A percentile compares a stretch with the other conserved stretches of the same genome.
Evolutionary conservation across 257 asterid genomes (phyloP).

Genomic region (Gentiana dahurica): DNA sequence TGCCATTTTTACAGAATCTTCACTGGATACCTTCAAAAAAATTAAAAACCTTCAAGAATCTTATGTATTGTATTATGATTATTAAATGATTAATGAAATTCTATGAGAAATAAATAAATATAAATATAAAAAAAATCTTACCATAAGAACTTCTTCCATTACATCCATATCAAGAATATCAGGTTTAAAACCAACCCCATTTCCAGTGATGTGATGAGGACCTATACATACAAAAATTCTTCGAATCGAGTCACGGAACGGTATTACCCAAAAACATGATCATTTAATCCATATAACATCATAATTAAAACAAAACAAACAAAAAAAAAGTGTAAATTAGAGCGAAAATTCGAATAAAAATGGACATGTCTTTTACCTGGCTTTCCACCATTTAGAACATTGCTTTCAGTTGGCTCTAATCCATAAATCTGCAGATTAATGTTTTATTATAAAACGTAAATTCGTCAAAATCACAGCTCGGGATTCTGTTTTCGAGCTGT

Average conservation of each 20-base stretch:
- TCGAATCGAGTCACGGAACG: neutral
- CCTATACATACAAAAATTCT: constrained; percentile 29
- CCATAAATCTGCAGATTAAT: constrained; percentile 60
- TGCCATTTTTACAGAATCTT: constrained; percentile 87
- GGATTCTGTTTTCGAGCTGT: too few species aligned
- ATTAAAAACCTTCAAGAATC: neutral
- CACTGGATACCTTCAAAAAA: constrained; percentile 70
- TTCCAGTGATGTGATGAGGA: constrained; percentile 98
- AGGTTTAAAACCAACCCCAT: constrained; percentile 98
- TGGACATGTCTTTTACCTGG: constrained; percentile 39
- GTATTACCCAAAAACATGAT: too few species aligned
- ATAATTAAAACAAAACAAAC: neutral
- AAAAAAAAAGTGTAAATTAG: neutral
- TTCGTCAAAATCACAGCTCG: too few species aligned
- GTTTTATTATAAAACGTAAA: too few species aligned
- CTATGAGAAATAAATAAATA: too few species aligned
- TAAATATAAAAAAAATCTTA: constrained; percentile 10
- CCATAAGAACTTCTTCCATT: constrained; percentile 98
- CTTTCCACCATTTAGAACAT: constrained; percentile 83
- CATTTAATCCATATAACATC: too few species aligned
- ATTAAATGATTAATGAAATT: too few species aligned
- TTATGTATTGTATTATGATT: too few species aligned
- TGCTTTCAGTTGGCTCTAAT: constrained; percentile 89
- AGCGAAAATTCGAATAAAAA: neutral
- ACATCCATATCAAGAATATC: constrained; percentile 94